These are phyloP conservation scores for Microbotryum intermedium DNA, from an alignment of 1,284 basidiomycete genomes.

Conservation along the genomic window DNA sequence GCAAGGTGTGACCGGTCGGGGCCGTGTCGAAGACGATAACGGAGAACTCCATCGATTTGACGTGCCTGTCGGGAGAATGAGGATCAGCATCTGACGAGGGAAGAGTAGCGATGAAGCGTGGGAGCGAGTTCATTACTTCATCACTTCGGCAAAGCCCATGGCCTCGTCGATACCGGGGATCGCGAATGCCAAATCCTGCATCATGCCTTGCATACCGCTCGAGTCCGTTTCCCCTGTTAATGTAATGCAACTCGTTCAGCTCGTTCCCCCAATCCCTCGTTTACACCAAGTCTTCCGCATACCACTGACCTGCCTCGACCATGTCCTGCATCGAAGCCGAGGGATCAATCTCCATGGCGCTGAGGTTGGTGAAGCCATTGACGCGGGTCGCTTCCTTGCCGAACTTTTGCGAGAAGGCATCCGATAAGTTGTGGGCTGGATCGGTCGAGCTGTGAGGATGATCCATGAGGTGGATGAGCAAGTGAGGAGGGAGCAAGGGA, in stretches of 20 bases:
- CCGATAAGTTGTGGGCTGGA: conserved; percentile 96
- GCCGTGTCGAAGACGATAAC: conserved; percentile 99
- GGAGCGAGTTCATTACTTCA: conserved; percentile 64
- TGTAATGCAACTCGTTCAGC: not conserved
- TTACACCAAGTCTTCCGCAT: not conserved
- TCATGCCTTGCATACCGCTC: conserved; percentile 91
- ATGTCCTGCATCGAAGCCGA: conserved; percentile 96
- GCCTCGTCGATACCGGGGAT: conserved; percentile 99
- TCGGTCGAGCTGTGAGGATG: conserved; percentile 70
- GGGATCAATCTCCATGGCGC: conserved; percentile 98
- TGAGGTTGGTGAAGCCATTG: conserved; percentile 94
- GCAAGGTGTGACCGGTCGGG: conserved; percentile 94
- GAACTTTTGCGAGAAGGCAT: conserved; percentile 98
- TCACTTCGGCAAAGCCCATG: conserved; percentile 99
- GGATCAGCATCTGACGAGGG: not conserved
- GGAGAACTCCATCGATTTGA: conserved; percentile 99
- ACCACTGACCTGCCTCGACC: conserved; percentile 80
- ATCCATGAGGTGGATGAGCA: not conserved
- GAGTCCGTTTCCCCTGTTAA: conserved; percentile 65
- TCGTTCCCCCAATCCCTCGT: not conserved
- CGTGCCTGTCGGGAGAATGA: conserved; percentile 55
- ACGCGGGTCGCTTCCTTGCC: conserved; percentile 99
- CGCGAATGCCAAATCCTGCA: conserved; percentile 98
- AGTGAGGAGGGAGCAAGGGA: not conserved
- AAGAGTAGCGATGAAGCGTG: not conserved